These are phyloP conservation scores for Massariosphaeria phaeospora DNA, from an alignment of 495 filamentous ascomycete genomes.

Conservation along the genomic window DNA sequence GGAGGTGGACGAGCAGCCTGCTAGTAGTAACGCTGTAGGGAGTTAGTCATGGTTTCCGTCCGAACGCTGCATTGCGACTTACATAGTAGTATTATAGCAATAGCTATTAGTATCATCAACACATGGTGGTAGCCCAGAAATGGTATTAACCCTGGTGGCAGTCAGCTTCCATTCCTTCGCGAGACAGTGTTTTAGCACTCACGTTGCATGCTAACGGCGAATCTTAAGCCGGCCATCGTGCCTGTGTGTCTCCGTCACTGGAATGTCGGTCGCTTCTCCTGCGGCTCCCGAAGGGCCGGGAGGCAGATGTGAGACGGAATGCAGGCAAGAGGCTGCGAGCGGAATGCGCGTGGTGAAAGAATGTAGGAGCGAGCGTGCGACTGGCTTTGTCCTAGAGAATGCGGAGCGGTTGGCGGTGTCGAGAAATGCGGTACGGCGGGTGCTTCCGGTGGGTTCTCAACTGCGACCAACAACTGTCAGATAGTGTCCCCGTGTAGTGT, in stretches of 20 bases:
- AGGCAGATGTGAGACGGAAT: constrained; percentile 29
- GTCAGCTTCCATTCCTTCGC: constrained; percentile 28
- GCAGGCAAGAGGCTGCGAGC: constrained; percentile 17
- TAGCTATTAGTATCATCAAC: constrained; percentile 91
- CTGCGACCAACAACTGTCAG: constrained; percentile 18
- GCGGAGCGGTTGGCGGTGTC: neutral
- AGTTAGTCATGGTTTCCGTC: constrained; percentile 18
- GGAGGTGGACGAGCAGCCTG: constrained; percentile 73
- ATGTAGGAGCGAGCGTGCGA: constrained; percentile 21
- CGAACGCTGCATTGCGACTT: constrained; percentile 40
- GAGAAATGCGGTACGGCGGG: constrained; percentile 13
- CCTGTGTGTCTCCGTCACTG: constrained; percentile 21
- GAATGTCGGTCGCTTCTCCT: constrained; percentile 28
- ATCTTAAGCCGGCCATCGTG: constrained; percentile 41
- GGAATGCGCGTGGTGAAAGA: constrained; percentile 9
- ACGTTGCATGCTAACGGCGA: constrained; percentile 44
- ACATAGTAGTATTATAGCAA: constrained; percentile 95
- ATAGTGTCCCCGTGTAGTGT: constrained; percentile 3
- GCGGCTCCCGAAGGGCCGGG: constrained; percentile 42
- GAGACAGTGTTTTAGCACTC: neutral
- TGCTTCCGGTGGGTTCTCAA: constrained; percentile 12
- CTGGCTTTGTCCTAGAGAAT: constrained; percentile 12
- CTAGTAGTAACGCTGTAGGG: constrained; percentile 63
- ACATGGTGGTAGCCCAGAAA: constrained; percentile 98
- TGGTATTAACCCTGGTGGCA: constrained; percentile 68